Evolutionary conservation across 257 asterid genomes (phyloP), one percentile per base, ranked within the genome.

Genomic region (Schizonepeta tenuifolia): DNA sequence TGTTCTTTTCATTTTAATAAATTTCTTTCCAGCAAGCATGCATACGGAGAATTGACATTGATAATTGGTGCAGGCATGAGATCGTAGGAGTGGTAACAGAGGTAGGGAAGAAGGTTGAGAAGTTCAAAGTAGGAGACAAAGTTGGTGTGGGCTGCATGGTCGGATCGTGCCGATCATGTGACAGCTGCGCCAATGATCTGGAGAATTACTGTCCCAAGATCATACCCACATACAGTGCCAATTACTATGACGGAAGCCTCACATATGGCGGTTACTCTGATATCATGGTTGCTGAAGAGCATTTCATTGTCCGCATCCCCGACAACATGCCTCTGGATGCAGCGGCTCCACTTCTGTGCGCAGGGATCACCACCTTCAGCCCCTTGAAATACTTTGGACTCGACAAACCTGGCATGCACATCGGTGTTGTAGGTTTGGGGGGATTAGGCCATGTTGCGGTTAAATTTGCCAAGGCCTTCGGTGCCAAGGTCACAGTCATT

Each of bases 131-230:
- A 0, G 91, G 91, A 0, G 89, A 86, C 50, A 84, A 66, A 74
- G 86, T 82, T 0, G 87, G 91, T 2, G 82, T 86, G 1, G 91
- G 91, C 18, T 78, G 89, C 78, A 0, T 84, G 76, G 82, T 80
- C 0, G 85, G 77, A 24, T 80, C 91, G 0, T 86, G 91, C 49
- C 74, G 87, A 0, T 17, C 70, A 1, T 86, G 92, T 11, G 83
- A 77, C 0, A 44, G 28, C 28, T 86, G 92, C 60, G 18, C 3
- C 0, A 20, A 14, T 1, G 82, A 82, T 75, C 82, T 80, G 0
- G 92, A 84, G 41, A 85, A 80, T 21, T 77, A 80, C 6, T 85
- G 90, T 15, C 50, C 83, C 1, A 47, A 67, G 9, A 12, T 40
- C 43, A 58, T 58, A 0, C 17, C 47, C 33, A 82, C 85, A 0